phyloP scores from a whole-genome alignment of 176 grass and related monocot genomes.

The Canna indica region DNA sequence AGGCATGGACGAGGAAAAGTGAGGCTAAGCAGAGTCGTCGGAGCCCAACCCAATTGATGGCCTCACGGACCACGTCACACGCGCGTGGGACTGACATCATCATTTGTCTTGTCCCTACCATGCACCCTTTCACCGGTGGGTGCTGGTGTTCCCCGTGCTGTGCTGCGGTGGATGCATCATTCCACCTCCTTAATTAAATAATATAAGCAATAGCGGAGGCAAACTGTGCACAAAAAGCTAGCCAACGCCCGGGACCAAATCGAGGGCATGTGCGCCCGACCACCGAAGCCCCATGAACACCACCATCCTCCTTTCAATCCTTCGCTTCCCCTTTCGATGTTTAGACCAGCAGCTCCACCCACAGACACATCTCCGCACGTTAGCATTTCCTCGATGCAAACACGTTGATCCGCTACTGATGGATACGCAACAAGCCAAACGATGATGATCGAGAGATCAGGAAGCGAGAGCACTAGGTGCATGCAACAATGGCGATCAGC shows the following conservation, averaged over 20 bases:
- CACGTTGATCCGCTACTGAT: no score
- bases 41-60: not conserved
- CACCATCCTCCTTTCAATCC: not conserved
- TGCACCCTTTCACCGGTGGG: not conserved
- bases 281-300: no score
- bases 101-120: not conserved
- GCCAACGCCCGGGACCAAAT: not conserved
- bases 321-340: not conserved
- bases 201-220: not conserved
- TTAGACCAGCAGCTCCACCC: not conserved
- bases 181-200: not conserved
- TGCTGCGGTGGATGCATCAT: slow-evolving; percentile 17
- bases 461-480: no score
- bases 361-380: no score
- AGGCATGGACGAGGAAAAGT: no score
- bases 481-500: not conserved
- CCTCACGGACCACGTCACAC: slow-evolving; percentile 1
- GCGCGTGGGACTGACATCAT: slow-evolving; percentile 13
- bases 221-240: not conserved
- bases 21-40: no score
- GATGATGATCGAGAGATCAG: no score
- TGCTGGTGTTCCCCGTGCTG: not conserved
- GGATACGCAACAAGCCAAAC: no score
- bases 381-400: no score
- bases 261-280: not conserved